These are phyloP conservation scores for Graphium sp. DNA, from an alignment of 2,329 filamentous ascomycete genomes.

Conservation along the genomic window DNA sequence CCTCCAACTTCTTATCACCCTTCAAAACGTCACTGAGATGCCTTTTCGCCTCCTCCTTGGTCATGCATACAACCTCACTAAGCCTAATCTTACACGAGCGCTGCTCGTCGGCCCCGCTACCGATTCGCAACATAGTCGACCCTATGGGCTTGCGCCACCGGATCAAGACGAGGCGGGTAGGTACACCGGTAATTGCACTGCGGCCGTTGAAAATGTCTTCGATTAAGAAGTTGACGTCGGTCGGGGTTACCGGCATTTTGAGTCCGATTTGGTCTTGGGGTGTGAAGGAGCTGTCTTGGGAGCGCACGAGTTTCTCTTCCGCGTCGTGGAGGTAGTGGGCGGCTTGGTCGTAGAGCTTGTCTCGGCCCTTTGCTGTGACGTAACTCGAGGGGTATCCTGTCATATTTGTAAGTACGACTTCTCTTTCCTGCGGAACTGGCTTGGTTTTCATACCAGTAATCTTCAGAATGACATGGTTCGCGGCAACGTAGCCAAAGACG, in stretches of 20 bases:
- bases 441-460: slow-evolving; percentile 29
- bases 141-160: slow-evolving; percentile 56
- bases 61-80: slow-evolving; percentile 73
- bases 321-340: slow-evolving; percentile 56
- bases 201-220: slow-evolving; percentile 80
- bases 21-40: slow-evolving; percentile 71
- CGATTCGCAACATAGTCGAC: slow-evolving; percentile 41
- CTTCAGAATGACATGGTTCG: slow-evolving; percentile 81
- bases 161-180: slow-evolving; percentile 63
- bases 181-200: slow-evolving; percentile 67
- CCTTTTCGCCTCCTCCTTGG: slow-evolving; percentile 67
- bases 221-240: slow-evolving; percentile 73
- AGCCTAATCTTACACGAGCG: slow-evolving; percentile 55
- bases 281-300: slow-evolving; percentile 15
- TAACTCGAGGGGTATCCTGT: slow-evolving; percentile 76
- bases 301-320: slow-evolving; percentile 57
- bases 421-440: not conserved
- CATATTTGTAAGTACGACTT: slow-evolving; percentile 1
- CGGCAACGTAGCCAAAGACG: slow-evolving; percentile 79
- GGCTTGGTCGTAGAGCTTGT: slow-evolving; percentile 85
- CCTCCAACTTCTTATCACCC: slow-evolving; percentile 47
- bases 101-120: slow-evolving; percentile 54
- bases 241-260: slow-evolving; percentile 58
- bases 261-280: slow-evolving; percentile 42
- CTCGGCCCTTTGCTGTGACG: slow-evolving; percentile 60